Evolutionary conservation across 495 filamentous ascomycete genomes (phyloP).

Genomic region (Platismatia glauca): DNA sequence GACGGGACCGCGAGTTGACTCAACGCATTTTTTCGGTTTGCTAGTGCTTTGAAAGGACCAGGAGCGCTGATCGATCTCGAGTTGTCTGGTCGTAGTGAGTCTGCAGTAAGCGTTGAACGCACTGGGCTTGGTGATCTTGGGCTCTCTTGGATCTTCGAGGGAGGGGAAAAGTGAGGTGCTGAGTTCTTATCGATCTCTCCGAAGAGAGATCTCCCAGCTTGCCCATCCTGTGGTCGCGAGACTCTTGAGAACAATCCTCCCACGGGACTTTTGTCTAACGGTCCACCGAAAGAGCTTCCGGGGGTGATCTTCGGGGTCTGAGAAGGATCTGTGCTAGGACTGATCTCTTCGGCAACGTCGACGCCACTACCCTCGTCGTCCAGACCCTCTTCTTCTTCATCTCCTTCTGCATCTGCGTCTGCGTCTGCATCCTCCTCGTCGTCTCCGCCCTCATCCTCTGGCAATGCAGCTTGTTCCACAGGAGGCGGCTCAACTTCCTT

Average conservation of each 20-base stretch:
- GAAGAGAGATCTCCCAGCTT: constrained; percentile 44
- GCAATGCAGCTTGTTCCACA: constrained; percentile 21
- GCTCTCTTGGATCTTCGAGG: constrained; percentile 43
- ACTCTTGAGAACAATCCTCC: constrained; percentile 38
- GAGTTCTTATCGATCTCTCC: constrained; percentile 50
- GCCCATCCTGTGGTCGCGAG: constrained; percentile 24
- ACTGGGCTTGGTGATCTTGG: constrained; percentile 76
- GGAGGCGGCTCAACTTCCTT: constrained; percentile 32
- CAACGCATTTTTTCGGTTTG: constrained; percentile 28
- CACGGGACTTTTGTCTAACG: constrained; percentile 30
- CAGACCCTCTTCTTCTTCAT: constrained; percentile 31
- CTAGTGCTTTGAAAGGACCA: constrained; percentile 31
- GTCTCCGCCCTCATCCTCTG: constrained; percentile 25
- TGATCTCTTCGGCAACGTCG: constrained; percentile 60
- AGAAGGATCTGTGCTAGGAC: constrained; percentile 39
- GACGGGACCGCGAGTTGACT: constrained; percentile 18
- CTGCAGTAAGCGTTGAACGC: constrained; percentile 42
- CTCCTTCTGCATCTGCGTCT: constrained; percentile 23
- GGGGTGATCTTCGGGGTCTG: constrained; percentile 53
- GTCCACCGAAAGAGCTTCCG: constrained; percentile 56
- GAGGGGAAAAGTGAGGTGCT: constrained; percentile 49
- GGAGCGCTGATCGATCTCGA: constrained; percentile 52
- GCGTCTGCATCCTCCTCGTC: constrained; percentile 29
- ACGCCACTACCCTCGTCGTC: constrained; percentile 54
- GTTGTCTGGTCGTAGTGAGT: constrained; percentile 41